These are phyloP conservation scores for Phytophthora vignae DNA, from an alignment of 352 stramenopile species.

Conservation along the genomic window DNA sequence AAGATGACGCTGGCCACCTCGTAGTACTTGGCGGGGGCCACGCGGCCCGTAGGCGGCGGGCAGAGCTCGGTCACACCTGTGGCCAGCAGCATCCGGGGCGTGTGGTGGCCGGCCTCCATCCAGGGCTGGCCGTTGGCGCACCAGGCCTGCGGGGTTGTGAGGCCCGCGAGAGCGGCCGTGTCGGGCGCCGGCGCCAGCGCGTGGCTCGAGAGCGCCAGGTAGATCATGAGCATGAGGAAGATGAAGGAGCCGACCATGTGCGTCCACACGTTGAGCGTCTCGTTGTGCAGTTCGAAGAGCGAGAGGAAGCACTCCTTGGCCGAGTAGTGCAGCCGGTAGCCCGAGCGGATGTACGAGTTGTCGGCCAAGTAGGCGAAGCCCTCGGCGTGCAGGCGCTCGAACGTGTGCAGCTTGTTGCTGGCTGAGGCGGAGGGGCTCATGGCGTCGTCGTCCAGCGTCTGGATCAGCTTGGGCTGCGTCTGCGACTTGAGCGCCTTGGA, in stretches of 20 bases:
- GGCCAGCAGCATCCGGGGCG: slow-evolving; percentile 54
- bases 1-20: slow-evolving; percentile 84
- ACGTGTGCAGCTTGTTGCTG: slow-evolving; percentile 63
- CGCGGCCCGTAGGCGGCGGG: slow-evolving; percentile 32
- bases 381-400: slow-evolving; percentile 80
- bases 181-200: slow-evolving; percentile 40
- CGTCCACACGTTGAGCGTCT: slow-evolving; percentile 91
- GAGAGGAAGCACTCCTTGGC: slow-evolving; percentile 77
- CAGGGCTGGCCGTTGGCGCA: slow-evolving; percentile 43
- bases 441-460: not conserved
- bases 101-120: slow-evolving; percentile 59
- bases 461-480: not conserved
- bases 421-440: not conserved
- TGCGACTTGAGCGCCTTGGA: not conserved
- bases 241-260: slow-evolving; percentile 89
- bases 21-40: slow-evolving; percentile 61
- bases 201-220: slow-evolving; percentile 68
- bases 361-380: slow-evolving; percentile 85
- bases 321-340: slow-evolving; percentile 88
- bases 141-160: slow-evolving; percentile 39
- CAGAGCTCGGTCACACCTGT: slow-evolving; percentile 54
- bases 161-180: slow-evolving; percentile 9
- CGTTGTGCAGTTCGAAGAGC: slow-evolving; percentile 90
- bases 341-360: slow-evolving; percentile 89
- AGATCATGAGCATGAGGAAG: slow-evolving; percentile 82